Evolutionary conservation across 2,329 filamentous ascomycete genomes (phyloP).

Genomic region (Incumbomyces lentus): DNA sequence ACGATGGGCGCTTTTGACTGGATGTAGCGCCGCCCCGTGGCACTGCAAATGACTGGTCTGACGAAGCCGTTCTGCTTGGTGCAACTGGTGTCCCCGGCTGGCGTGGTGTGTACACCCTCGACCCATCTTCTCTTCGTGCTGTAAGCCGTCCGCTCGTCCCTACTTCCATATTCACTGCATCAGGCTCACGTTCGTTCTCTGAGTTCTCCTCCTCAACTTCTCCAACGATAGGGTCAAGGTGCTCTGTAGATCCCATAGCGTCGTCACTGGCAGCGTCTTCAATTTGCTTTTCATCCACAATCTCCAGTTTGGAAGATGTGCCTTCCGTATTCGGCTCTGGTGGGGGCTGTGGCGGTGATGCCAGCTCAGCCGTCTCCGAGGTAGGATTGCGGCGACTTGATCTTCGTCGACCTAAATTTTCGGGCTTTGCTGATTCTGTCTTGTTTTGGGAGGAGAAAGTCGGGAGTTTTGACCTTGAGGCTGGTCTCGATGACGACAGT

Average conservation of each 20-base stretch:
- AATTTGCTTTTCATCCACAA: constrained; percentile 80
- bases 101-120: constrained; percentile 70
- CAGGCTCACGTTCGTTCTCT: constrained; percentile 65
- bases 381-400: constrained; percentile 48
- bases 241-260: constrained; percentile 37
- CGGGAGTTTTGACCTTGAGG: constrained; percentile 23
- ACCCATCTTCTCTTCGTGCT: constrained; percentile 84
- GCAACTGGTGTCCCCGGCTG: constrained; percentile 40
- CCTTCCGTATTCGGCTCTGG: constrained; percentile 51
- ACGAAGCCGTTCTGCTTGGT: constrained; percentile 7
- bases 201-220: constrained; percentile 78
- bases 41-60: constrained; percentile 21
- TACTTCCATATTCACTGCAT: constrained; percentile 84
- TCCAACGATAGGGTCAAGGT: constrained; percentile 79
- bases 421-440: constrained; percentile 19
- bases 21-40: constrained; percentile 22
- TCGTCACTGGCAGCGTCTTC: constrained; percentile 56
- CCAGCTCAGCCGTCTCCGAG: constrained; percentile 40
- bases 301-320: constrained; percentile 67
- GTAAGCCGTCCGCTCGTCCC: constrained; percentile 78
- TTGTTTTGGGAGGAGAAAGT: constrained; percentile 25
- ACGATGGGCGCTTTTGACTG: constrained; percentile 30
- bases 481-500: constrained; percentile 33
- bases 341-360: constrained; percentile 38
- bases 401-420: constrained; percentile 42